A percentile compares a stretch with the other conserved stretches of the same genome.
Evolutionary conservation across 176 grass and related monocot genomes (phyloP).

Genomic region (Chloris gayana): DNA sequence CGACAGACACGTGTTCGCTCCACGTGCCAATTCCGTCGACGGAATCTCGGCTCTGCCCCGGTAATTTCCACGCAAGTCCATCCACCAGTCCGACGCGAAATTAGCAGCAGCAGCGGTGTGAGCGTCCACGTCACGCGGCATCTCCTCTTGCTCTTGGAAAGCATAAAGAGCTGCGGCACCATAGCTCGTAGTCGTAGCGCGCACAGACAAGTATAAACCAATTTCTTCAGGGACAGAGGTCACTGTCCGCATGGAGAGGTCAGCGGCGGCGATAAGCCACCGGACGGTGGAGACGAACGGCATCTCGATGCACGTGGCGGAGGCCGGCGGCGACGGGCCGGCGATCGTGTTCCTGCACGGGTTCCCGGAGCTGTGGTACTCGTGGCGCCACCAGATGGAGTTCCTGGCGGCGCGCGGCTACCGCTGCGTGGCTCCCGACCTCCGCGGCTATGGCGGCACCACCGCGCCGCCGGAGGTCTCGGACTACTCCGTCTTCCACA

Average conservation of each 20-base stretch:
- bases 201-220: background rate
- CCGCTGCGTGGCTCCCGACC: conserved; percentile 3
- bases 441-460: conserved; percentile 6
- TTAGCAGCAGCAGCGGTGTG: no score
- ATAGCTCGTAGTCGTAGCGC: background rate
- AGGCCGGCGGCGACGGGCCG: conserved; percentile 43
- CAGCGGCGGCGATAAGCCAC: conserved; percentile 34
- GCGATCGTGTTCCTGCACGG: conserved; percentile 49
- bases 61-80: background rate
- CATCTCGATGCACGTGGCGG: conserved; percentile 74
- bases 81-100: background rate
- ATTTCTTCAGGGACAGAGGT: background rate
- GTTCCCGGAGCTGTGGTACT: conserved; percentile 90
- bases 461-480: background rate
- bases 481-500: conserved; percentile 72
- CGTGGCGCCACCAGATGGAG: conserved; percentile 79
- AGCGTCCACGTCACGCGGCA: background rate
- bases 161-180: background rate
- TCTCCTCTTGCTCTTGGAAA: no score
- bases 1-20: background rate
- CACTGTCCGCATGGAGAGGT: background rate
- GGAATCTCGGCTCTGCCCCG: background rate
- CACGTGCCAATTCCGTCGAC: no score
- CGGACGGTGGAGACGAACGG: conserved; percentile 66
- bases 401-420: background rate